These are phyloP conservation scores for Carex scoparia DNA, from an alignment of 176 grass and related monocot species.

Conservation along the genomic window DNA sequence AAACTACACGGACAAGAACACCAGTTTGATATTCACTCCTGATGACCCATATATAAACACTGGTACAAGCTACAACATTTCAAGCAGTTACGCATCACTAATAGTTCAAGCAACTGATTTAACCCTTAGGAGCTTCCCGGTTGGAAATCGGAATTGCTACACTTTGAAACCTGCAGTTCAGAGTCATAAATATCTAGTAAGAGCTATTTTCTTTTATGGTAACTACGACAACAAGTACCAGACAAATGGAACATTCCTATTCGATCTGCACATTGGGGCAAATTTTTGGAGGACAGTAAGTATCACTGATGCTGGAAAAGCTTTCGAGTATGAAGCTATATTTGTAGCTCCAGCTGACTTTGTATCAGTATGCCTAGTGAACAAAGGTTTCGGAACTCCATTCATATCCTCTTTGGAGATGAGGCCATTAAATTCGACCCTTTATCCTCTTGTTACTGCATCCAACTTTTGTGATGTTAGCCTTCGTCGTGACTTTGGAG, in stretches of 20 bases:
- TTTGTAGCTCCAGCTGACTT: constrained; percentile 6
- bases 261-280: constrained; percentile 23
- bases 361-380: constrained; percentile 28
- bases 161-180: constrained; percentile 11
- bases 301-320: not conserved
- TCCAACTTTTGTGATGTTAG: not conserved
- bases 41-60: constrained; percentile 21
- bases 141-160: constrained; percentile 29
- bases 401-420: constrained; percentile 42
- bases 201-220: constrained; percentile 30
- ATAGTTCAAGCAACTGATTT: not conserved
- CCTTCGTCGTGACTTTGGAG: not conserved
- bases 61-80: constrained; percentile 19
- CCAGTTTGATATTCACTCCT: constrained; percentile 11
- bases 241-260: not conserved
- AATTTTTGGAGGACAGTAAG: constrained; percentile 20
- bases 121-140: constrained; percentile 27
- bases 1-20: constrained; percentile 20
- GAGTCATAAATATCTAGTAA: constrained; percentile 10
- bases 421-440: constrained; percentile 12
- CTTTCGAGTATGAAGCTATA: constrained; percentile 3
- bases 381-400: constrained; percentile 13
- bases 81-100: not conserved
- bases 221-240: constrained; percentile 25
- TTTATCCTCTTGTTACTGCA: constrained; percentile 18